Evolutionary conservation across 2,329 filamentous ascomycete species (phyloP), one percentile per base, ranked within the genome.

Genomic region (Claviceps fusiformis): DNA sequence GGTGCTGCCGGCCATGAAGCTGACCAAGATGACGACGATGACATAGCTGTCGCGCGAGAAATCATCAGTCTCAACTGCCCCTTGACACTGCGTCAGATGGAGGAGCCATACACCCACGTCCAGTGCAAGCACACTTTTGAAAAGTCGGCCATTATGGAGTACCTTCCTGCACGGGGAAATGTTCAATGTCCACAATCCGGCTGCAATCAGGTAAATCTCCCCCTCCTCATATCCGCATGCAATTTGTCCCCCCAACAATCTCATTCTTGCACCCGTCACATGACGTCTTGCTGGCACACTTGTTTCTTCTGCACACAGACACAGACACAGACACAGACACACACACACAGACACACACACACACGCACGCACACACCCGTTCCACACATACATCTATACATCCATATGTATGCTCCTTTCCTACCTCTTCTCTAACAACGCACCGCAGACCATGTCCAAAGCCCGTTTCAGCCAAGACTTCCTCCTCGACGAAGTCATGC

Each of bases 81-180:
- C 0, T 67, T 91, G 24, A 86, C 85, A 0, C 71, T 89, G 59
- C 73, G 73, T 53, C 72, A 78, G 48, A 83, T 89, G 71, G 71
- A 73, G 46, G 77, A 88, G 53, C 87, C 87, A 0, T 82, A 80
- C 62, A 86, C 79, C 55, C 87, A 80, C 61, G 71, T 65, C 15
- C 79, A 80, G 59, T 91, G 87, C 71, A 82, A 79, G 55, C 87
- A 91, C 66, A 83, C 79, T 0, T 91, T 88, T 64, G 85, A 91
- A 64, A 84, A 80, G 66, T 63, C 66, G 1, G 80, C 81, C 0
- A 83, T 91, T 44, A 56, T 79, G 29, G 76, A 81, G n/a, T 73
- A 72, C 57, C 47, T 83, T 73, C 65, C 75, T 75, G 54, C 63
- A 60, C 57, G 62, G 52, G 53, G 69, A 60, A 55, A 66, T 52